phyloP scores from a whole-genome alignment of 768 basidiomycete genomes.

The Russula olivacea region DNA sequence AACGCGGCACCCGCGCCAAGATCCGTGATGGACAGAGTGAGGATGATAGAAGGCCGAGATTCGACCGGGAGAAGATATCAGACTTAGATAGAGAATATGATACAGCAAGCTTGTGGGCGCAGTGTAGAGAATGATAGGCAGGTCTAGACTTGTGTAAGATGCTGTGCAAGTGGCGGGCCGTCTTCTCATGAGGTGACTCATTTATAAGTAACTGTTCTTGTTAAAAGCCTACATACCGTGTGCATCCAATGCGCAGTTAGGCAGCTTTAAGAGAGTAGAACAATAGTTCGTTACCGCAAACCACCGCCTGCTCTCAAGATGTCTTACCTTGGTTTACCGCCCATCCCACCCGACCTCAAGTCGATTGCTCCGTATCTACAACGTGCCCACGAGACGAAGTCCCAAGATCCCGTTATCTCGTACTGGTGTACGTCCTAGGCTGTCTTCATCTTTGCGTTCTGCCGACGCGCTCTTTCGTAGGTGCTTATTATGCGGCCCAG shows the following conservation, averaged over 20 bases:
- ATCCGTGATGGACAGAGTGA: constrained; percentile 22
- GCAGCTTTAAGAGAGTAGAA: background rate
- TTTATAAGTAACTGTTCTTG: too few relatives aligned
- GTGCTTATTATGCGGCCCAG: constrained; percentile 89
- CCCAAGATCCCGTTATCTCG: constrained; percentile 78
- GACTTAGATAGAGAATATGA: background rate
- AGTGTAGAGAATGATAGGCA: background rate
- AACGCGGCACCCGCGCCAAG: constrained; percentile 2
- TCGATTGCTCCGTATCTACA: constrained; percentile 75
- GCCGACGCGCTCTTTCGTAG: constrained; percentile 37
- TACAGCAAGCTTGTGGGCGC: background rate
- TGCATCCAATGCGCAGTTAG: background rate
- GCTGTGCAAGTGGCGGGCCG: background rate
- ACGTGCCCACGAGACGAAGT: constrained; percentile 80
- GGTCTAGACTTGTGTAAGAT: background rate
- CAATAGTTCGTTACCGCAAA: background rate
- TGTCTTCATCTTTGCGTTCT: constrained; percentile 1
- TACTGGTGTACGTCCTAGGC: constrained; percentile 80
- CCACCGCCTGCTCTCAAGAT: constrained; percentile 5
- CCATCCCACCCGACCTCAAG: constrained; percentile 56
- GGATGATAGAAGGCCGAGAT: constrained; percentile 15
- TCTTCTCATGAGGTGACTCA: background rate
- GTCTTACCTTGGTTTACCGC: constrained; percentile 49
- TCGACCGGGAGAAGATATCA: background rate
- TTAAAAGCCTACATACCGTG: too few relatives aligned